These are phyloP conservation scores for Fragaria iinumae DNA, from an alignment of 306 rosid genomes.

Conservation along the genomic window DNA sequence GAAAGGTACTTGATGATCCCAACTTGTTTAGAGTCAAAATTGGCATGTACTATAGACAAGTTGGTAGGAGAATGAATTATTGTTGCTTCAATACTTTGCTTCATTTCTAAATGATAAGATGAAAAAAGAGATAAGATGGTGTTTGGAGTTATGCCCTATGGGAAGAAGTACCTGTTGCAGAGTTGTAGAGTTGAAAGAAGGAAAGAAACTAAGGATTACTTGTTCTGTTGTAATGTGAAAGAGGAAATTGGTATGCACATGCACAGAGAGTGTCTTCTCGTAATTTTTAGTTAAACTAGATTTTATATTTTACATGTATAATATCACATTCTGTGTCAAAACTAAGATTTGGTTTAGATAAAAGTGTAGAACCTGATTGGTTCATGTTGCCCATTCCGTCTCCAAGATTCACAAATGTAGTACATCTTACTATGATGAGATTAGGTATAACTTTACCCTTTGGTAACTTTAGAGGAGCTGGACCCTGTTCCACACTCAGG, in stretches of 20 bases:
- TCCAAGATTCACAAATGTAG: no score
- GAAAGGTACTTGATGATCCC: neutral
- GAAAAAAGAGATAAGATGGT: neutral
- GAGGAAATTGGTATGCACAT: constrained; percentile 35
- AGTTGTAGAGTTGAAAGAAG: neutral
- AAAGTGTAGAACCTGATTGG: no score
- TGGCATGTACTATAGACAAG: neutral
- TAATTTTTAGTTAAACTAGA: no score
- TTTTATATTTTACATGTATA: no score
- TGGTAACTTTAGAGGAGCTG: no score
- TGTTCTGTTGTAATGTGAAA: neutral
- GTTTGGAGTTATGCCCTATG: neutral
- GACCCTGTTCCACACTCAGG: no score
- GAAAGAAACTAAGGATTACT: neutral
- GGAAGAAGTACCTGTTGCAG: neutral
- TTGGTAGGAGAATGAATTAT: neutral
- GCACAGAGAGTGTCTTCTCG: constrained; percentile 14
- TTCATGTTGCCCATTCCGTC: no score
- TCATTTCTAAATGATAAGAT: constrained; percentile 15
- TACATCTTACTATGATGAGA: no score
- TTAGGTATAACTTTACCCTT: no score
- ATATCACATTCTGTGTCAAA: no score
- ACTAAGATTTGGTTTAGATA: no score
- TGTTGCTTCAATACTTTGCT: constrained; percentile 9
- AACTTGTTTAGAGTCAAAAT: neutral